Evolutionary conservation across 257 asterid species (phyloP).

Genomic region (Marsdenia floribunda): DNA sequence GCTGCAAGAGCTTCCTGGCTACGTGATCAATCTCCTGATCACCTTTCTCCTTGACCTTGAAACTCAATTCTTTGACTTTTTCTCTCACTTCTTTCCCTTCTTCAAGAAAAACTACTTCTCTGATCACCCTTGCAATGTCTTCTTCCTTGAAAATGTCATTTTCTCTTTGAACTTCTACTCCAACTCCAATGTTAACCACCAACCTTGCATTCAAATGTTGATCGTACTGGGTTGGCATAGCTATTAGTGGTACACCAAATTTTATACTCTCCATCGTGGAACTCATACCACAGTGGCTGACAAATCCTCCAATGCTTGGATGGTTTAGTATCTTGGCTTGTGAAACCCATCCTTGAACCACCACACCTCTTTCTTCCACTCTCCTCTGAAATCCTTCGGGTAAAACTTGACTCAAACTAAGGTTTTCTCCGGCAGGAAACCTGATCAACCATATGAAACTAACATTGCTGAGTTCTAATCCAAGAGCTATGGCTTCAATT

Average conservation of each 20-base stretch:
- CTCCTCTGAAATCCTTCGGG: slow-evolving; percentile 6
- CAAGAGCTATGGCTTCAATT: slow-evolving; percentile 18
- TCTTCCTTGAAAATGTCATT: not conserved
- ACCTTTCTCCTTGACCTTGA: slow-evolving; percentile 8
- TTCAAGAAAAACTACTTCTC: not conserved
- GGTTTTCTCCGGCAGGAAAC: slow-evolving; percentile 13
- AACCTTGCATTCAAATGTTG: slow-evolving; percentile 23
- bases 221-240: slow-evolving; percentile 19
- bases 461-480: slow-evolving; percentile 15
- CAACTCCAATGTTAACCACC: slow-evolving; percentile 8
- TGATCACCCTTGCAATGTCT: slow-evolving; percentile 4
- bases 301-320: slow-evolving; percentile 17
- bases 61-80: slow-evolving; percentile 7
- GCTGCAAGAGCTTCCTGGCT: slow-evolving; percentile 9
- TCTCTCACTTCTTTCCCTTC: slow-evolving; percentile 12
- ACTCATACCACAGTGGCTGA: slow-evolving; percentile 25
- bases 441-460: slow-evolving; percentile 23
- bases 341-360: slow-evolving; percentile 21
- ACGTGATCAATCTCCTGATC: slow-evolving; percentile 15
- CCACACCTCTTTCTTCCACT: slow-evolving; percentile 13
- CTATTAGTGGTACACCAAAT: slow-evolving; percentile 20
- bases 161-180: slow-evolving; percentile 15
- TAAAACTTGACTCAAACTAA: slow-evolving; percentile 2
- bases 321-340: slow-evolving; percentile 15
- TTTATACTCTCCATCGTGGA: slow-evolving; percentile 16